Evolutionary conservation across 2,329 filamentous ascomycete species (phyloP), one percentile per base, ranked within the genome.

Genomic region (Diaporthe citrichinensis): DNA sequence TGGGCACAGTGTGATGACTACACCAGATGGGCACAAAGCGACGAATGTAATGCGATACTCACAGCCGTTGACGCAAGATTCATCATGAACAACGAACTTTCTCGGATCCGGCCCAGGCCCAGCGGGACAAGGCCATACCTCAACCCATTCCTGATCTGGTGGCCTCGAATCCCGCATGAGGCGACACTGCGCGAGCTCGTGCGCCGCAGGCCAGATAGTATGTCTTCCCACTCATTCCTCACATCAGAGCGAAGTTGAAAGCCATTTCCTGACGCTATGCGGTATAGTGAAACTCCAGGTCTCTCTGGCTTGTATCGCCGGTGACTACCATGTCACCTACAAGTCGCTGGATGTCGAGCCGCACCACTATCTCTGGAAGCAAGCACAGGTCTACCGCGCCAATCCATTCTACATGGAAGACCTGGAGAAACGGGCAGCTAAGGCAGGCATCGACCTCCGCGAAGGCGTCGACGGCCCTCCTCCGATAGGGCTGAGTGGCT

Each of bases 81-180:
- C 17, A 71, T 71, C 51, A 71, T 58, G 51, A 71, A 71, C 51
- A 58, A 71, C 10, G 51, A 57, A 6, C 67, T 71, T 25, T 14
- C 36, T 1, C 1, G 34, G 3, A 17, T 55, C 4, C 0, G 3
- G 10, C 61, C 61, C 9, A 31, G 4, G 39, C 17, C 25, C 17
- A 31, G 41, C 20, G 15, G 2, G 7, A 46, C 39, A 12, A 15
- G 17, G 7, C 34, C 61, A n/a, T 49, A 46, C 9, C 17, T 1
- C 1, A 57, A 71, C 5, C 51, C 67, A 4, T 71, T 44, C 17
- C 17, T 71, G n/a, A 58, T 71, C 3, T 71, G 51, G 67, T 71
- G 28, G 34, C 67, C 67, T 34, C 53, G 46, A 0, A 15, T 44
- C 20, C 36, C 67, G 9, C 51, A 55, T 14, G 51, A 58, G 34